Evolutionary conservation across 257 asterid species (phyloP).

Genomic region (Solanum appendiculatum): DNA sequence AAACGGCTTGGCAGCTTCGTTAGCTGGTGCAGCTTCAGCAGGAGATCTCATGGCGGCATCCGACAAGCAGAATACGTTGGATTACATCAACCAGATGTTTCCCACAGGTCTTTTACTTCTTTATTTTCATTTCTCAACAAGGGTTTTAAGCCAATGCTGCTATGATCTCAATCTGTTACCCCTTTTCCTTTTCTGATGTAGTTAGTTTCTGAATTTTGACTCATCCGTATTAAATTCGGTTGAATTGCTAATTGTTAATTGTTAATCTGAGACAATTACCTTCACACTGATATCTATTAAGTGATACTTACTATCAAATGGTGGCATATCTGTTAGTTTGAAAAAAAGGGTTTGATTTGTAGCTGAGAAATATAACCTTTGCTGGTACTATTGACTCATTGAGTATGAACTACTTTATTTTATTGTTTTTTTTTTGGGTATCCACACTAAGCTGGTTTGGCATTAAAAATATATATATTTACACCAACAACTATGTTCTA

Average conservation of each 20-base stretch:
- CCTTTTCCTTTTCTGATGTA: neutral
- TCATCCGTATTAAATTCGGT: neutral
- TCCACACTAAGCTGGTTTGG: neutral
- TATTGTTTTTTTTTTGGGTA: too few relatives aligned
- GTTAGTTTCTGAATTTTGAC: neutral
- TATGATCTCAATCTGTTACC: neutral
- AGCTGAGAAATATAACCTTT: neutral
- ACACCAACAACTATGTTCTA: neutral
- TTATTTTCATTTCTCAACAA: neutral
- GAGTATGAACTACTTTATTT: neutral
- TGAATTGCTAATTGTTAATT: neutral
- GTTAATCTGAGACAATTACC: neutral
- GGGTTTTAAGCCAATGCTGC: neutral
- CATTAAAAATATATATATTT: neutral
- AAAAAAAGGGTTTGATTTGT: neutral
- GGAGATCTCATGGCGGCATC: constrained; percentile 27
- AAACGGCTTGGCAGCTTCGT: neutral
- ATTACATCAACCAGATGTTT: constrained; percentile 95
- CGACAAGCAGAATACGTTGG: constrained; percentile 79
- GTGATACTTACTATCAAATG: neutral
- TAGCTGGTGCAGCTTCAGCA: neutral
- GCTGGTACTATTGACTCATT: neutral
- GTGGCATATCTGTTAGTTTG: neutral
- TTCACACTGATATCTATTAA: neutral
- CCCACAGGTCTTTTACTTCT: constrained; percentile 56